Conservation (phyloP, 2,329 filamentous ascomycete genomes). For the Zymoseptoria brevis region DNA sequence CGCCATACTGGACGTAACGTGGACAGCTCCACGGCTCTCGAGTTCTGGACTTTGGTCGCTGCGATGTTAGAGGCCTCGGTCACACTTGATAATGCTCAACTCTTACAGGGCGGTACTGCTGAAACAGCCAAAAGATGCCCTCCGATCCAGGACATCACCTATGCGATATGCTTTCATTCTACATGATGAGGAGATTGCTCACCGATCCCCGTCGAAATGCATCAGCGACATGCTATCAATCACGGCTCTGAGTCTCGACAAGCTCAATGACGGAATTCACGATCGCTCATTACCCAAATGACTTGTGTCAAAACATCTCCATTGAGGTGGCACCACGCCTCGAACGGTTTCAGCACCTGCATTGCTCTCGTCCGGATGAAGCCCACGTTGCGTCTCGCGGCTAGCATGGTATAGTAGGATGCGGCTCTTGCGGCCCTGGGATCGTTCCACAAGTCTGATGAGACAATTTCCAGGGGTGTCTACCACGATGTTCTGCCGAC, state of each 20-base stretch:
- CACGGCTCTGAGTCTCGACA: not conserved
- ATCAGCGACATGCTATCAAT: not conserved
- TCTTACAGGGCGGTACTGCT: not conserved
- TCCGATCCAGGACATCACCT: not conserved
- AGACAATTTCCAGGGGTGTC: not conserved
- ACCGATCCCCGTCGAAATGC: not conserved
- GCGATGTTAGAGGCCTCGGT: not conserved
- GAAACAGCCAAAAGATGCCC: not conserved
- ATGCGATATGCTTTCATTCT: too few species aligned
- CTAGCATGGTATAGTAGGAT: not conserved
- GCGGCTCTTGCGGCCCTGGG: not conserved
- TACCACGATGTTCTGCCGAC: not conserved
- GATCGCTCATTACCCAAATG: not conserved
- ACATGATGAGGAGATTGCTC: not conserved
- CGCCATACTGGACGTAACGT: too few species aligned
- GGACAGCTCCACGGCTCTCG: too few species aligned
- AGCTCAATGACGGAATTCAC: not conserved
- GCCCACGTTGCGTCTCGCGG: not conserved
- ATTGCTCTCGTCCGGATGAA: not conserved
- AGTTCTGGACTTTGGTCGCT: not conserved
- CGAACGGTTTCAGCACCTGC: not conserved
- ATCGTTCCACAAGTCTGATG: not conserved
- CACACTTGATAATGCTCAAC: not conserved
- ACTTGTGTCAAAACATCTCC: not conserved
- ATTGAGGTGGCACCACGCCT: not conserved